Evolutionary conservation across 1,284 basidiomycete genomes (phyloP).

Genomic region (Wallemia ichthyophaga): DNA sequence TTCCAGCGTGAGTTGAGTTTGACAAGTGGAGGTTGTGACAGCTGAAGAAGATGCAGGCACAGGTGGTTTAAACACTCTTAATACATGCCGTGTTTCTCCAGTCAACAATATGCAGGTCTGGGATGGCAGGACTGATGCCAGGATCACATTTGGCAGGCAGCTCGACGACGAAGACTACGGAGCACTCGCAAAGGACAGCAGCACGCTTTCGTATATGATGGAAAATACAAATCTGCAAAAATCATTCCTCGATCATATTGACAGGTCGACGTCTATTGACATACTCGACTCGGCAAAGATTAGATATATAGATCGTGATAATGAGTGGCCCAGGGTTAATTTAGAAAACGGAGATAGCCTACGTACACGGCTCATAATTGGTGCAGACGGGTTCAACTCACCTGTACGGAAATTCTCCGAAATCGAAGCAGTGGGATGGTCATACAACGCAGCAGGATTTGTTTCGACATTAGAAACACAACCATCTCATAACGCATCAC

Average conservation of each 20-base stretch:
- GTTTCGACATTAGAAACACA: constrained; percentile 54
- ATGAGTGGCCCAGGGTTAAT: constrained; percentile 39
- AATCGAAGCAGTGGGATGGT: constrained; percentile 70
- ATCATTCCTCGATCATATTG: constrained; percentile 32
- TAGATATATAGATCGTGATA: constrained; percentile 8
- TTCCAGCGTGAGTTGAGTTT: neutral
- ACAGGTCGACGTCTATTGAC: constrained; percentile 6
- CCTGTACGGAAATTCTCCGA: constrained; percentile 65
- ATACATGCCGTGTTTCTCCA: neutral
- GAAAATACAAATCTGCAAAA: constrained; percentile 77
- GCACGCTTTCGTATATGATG: constrained; percentile 40
- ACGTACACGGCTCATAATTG: constrained; percentile 44
- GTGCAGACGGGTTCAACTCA: constrained; percentile 83
- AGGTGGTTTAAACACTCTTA: neutral
- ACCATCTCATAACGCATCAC: constrained; percentile 16
- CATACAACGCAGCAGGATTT: constrained; percentile 64
- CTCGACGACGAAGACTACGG: constrained; percentile 9
- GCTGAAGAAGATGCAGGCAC: neutral
- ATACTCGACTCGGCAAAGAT: constrained; percentile 10
- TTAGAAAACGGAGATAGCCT: constrained; percentile 31
- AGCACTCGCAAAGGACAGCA: constrained; percentile 12
- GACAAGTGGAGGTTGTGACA: too few species aligned
- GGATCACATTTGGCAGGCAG: constrained; percentile 29
- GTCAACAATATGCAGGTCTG: constrained; percentile 24
- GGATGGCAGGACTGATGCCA: constrained; percentile 58